Conservation (phyloP, 1,139 yeast genomes). For the Meyerozyma smithsonii region DNA sequence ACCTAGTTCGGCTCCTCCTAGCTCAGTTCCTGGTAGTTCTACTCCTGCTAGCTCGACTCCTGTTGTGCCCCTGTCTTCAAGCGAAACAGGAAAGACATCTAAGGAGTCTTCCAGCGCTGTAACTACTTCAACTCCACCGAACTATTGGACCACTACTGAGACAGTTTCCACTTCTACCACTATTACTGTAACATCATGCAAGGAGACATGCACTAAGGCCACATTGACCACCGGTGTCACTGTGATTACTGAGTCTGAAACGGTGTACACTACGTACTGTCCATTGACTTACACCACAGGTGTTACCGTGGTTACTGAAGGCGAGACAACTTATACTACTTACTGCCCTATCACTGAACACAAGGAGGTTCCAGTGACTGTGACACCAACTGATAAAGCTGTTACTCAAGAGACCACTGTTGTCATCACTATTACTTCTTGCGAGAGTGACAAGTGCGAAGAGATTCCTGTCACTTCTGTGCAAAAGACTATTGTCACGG, state of each 20-base stretch:
- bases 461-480: background rate
- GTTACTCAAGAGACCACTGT: background rate
- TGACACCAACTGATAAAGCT: background rate
- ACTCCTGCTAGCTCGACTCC: background rate
- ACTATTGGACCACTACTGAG: conserved; percentile 5
- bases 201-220: conserved; percentile 9
- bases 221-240: conserved; percentile 11
- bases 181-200: conserved; percentile 16
- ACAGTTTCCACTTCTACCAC: conserved; percentile 7
- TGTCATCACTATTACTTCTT: conserved; percentile 2
- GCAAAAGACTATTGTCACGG: conserved; percentile 1
- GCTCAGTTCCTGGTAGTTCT: background rate
- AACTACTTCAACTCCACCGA: conserved; percentile 3
- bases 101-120: background rate
- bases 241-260: conserved; percentile 8
- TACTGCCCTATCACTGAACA: conserved; percentile 6
- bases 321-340: conserved; percentile 7
- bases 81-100: too few relatives aligned
- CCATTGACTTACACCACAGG: conserved; percentile 8
- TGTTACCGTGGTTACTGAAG: conserved; percentile 2
- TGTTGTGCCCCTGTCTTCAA: too few relatives aligned
- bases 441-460: background rate
- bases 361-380: background rate
- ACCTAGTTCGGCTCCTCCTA: too few relatives aligned
- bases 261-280: conserved; percentile 14